Conservation (phyloP, 257 asterid genomes). For the Ophiorrhiza pumila region DNA sequence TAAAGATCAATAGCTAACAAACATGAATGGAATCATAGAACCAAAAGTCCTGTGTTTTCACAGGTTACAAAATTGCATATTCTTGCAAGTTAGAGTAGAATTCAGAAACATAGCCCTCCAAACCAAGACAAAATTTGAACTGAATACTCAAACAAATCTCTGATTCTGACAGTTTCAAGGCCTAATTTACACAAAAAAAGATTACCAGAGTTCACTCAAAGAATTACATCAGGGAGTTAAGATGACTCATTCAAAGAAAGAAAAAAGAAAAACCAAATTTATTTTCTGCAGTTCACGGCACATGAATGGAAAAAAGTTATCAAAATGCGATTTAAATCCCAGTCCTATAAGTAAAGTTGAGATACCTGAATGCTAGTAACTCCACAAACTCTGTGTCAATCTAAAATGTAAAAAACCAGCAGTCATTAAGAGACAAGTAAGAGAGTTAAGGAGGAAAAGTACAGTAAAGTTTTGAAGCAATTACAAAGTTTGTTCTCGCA, state of each 20-base stretch:
- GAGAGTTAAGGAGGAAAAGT: not conserved
- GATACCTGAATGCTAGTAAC: conserved; percentile 44
- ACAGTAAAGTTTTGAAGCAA: not conserved
- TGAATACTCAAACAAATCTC: not conserved
- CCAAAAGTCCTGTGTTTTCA: not conserved
- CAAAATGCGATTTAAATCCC: no score
- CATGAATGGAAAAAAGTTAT: no score
- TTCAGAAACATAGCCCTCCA: not conserved
- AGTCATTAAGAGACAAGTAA: conserved; percentile 20
- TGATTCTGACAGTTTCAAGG: not conserved
- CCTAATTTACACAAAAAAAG: not conserved
- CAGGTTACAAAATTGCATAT: not conserved
- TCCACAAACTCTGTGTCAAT: conserved; percentile 46
- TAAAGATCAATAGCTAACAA: not conserved
- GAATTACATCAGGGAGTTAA: not conserved
- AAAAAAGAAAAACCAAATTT: not conserved
- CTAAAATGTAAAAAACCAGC: conserved; percentile 27
- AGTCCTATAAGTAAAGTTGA: not conserved
- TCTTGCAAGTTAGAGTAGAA: not conserved
- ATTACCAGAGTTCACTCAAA: not conserved
- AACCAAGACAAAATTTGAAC: not conserved
- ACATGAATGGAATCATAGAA: not conserved
- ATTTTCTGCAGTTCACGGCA: not conserved
- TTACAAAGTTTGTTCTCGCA: not conserved
- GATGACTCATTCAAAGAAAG: not conserved